phyloP scores from a whole-genome alignment of 2,329 filamentous ascomycete species.

The Cladorrhinum sp. region DNA sequence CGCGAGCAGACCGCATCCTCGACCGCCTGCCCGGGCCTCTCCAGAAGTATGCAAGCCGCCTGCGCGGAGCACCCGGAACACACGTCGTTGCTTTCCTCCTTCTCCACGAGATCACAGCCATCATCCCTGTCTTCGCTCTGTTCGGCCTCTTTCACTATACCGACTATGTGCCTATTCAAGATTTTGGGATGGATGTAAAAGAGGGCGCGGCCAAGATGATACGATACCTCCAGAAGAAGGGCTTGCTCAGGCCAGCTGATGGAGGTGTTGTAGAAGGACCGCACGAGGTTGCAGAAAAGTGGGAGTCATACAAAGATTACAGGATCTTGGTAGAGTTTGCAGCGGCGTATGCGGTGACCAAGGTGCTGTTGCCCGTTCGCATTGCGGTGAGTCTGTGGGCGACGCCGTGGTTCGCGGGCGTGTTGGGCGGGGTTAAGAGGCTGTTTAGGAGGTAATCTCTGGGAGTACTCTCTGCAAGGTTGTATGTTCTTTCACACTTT shows the following conservation, averaged over 20 bases:
- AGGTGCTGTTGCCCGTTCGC: constrained; percentile 74
- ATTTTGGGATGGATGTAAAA: constrained; percentile 50
- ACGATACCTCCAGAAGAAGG: constrained; percentile 60
- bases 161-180: constrained; percentile 63
- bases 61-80: constrained; percentile 74
- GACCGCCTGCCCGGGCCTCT: constrained; percentile 62
- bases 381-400: constrained; percentile 79
- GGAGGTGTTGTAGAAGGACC: constrained; percentile 30
- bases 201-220: constrained; percentile 72
- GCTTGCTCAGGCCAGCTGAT: constrained; percentile 25
- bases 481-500: too few species aligned
- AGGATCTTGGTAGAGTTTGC: constrained; percentile 68
- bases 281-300: constrained; percentile 18
- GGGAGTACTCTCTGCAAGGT: too few species aligned
- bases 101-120: constrained; percentile 86
- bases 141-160: constrained; percentile 75
- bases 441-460: constrained; percentile 22
- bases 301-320: constrained; percentile 46
- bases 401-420: constrained; percentile 86
- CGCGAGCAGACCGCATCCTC: constrained; percentile 46
- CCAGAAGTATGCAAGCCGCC: constrained; percentile 63
- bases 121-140: constrained; percentile 74
- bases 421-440: constrained; percentile 46
- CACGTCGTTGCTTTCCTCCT: constrained; percentile 84
- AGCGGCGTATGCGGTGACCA: constrained; percentile 87